Base-by-base conservation (phyloP, 164 flowering plant genomes). In the Euptelea pleiosperma region DNA sequence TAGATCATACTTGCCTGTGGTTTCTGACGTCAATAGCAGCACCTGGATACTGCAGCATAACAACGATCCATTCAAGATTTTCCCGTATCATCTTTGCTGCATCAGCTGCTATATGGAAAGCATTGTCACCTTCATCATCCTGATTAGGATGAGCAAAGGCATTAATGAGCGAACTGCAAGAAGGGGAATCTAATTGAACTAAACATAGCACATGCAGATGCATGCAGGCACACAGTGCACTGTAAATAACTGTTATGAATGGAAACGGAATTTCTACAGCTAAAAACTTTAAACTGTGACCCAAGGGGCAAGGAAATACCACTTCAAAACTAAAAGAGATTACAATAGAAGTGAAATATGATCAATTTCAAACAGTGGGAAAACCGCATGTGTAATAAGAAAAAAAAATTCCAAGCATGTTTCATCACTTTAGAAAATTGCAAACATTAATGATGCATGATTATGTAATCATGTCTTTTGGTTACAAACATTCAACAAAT, bases 81-180 rank as follows among this genome's bases (percentile, higher is more conserved):
- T 91, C 99, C 41, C 99, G 95, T 22, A 94, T 89, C 99, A 94
- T 94, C 69, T 89, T 91, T 62, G 97, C 97, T 30, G 91, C 68
- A 65, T 85, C 92, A 60, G 99, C 99, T 18, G 99, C 99, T 79
- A 91, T 83, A 72, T 94, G 99, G 75, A 91, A 90, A 63, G 99
- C 97, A 77, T 83, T 94, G 62, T 94, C 87, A 67, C 99, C 99
- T 73, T 94, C 99, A 74, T 94, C 99, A 82, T 91, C 95, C 97
- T 94, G 78, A 46, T 36, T 64, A 73, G 52, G 35, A 69, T 11
- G 6, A 68, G 31, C 33, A 45, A 59, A 5, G 21, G 15, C n/a
- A 57, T 33, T 41, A 24, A 29, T 37, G 6, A 31, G 33, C 3
- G 14, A 40, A 56, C 15, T 30, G 31, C 14, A 55, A 8, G 49